Conservation (phyloP, 441 rosid genomes). For the Corymbia citriodora region DNA sequence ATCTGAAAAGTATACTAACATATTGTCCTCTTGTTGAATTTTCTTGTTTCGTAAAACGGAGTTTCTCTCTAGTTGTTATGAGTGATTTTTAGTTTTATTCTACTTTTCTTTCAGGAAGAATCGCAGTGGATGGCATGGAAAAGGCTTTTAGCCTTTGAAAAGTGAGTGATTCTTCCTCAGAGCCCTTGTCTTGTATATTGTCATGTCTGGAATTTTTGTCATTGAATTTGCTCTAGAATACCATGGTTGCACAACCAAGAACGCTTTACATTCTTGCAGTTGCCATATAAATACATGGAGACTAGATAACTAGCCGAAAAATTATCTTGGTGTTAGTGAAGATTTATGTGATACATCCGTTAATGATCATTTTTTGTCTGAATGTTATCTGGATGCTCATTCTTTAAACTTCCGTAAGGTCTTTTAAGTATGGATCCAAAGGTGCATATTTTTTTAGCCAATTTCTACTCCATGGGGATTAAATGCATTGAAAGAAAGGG, state of each 20-base stretch:
- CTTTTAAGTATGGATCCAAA: background rate
- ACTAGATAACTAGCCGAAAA: background rate
- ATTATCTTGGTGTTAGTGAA: background rate
- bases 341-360: background rate
- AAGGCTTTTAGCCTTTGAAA: conserved; percentile 81
- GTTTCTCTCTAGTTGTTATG: background rate
- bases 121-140: conserved; percentile 95
- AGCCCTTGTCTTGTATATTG: background rate
- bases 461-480: background rate
- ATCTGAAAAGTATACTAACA: background rate
- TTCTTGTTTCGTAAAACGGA: background rate
- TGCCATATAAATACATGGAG: background rate
- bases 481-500: background rate
- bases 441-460: background rate
- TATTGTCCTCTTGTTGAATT: background rate
- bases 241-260: background rate
- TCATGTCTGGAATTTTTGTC: background rate
- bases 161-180: conserved; percentile 37
- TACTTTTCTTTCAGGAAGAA: conserved; percentile 59
- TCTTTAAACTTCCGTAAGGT: background rate
- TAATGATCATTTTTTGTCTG: background rate
- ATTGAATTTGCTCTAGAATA: background rate
- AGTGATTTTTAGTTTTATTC: background rate
- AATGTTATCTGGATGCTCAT: background rate
- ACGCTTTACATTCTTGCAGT: background rate